Evolutionary conservation across 179 eudicot species (phyloP), one percentile per base, ranked within the genome.

Genomic region (Camellia oleifera): DNA sequence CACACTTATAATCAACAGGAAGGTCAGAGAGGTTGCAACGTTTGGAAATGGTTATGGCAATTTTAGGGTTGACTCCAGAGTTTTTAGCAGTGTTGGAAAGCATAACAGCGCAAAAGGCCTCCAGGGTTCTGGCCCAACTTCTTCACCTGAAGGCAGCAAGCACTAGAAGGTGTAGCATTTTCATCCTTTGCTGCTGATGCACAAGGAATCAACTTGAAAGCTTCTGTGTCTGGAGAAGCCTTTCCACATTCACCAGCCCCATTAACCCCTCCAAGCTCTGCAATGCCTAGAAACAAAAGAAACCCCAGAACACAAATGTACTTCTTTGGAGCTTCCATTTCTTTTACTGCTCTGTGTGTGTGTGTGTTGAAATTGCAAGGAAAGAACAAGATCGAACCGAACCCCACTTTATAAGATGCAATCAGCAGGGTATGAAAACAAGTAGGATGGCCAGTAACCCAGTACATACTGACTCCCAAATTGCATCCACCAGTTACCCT

Each of bases 21-120:
- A 90, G 91, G 67, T 89, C 78, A 76, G 81, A 85, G 14, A 91
- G 68, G 84, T 89, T 89, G 86, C 94, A 89, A 15, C 91, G 87
- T 77, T 91, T 91, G 62, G 94, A 91, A 32, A 91, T 86, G 62
- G 89, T 88, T 20, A 89, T 67, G 18, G 94, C 90, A 17, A 91
- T 45, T 65, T 87, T 86, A 7, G 94, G 92, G 71, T 91, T 87
- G 18, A 81, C 85, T 0, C 94, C 92, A 17, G 90, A 79, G 42
- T 75, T 89, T 75, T 78, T 84, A 46, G 91, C 91, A 10, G 91
- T 91, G 62, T 84, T 70, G 0, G 94, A 91, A 11, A 91, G 89
- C 92, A 91, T 87, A 18, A 89, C 91, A 11, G 92, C 94, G 70
- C 94, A 91, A 14, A 91, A n/a, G 91, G 80, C 92, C 88, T 32